A percentile compares a stretch with the other conserved stretches of the same genome.
Evolutionary conservation across 2,329 filamentous ascomycete species (phyloP).

Genomic region (Penicillium oxalicum): DNA sequence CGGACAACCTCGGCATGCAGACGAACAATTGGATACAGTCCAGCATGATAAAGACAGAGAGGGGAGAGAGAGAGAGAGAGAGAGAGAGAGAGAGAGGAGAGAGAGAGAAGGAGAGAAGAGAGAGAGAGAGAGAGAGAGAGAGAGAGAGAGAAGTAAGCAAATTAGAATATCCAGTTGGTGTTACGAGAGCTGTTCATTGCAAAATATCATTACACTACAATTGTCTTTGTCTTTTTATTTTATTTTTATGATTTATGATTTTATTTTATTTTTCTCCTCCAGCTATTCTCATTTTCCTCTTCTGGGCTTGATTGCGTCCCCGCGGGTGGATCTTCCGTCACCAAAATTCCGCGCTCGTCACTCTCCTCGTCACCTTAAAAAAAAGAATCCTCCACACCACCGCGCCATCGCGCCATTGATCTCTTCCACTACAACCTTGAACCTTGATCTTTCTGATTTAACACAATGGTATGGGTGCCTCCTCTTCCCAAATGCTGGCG

Average conservation of each 20-base stretch:
- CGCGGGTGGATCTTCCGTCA: not conserved
- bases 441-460: not conserved
- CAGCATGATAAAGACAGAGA: no score
- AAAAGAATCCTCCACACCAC: not conserved
- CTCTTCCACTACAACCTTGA: not conserved
- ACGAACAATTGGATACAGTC: no score
- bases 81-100: not conserved
- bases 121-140: no score
- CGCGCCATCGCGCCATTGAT: not conserved
- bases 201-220: no score
- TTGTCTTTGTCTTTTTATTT: no score
- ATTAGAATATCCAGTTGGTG: no score
- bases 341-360: constrained; percentile 1
- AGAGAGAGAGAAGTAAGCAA: no score
- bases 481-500: not conserved
- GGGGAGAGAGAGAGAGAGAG: no score
- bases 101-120: no score
- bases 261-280: not conserved
- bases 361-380: not conserved
- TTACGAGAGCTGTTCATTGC: no score
- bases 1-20: no score
- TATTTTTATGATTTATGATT: not conserved
- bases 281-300: no score
- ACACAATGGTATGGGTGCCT: constrained; percentile 2
- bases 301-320: not conserved